A percentile compares a stretch with the other conserved stretches of the same genome.
These are phyloP conservation scores for Thymus quinquecostatus DNA, from an alignment of 257 asterid genomes.

Conservation along the genomic window DNA sequence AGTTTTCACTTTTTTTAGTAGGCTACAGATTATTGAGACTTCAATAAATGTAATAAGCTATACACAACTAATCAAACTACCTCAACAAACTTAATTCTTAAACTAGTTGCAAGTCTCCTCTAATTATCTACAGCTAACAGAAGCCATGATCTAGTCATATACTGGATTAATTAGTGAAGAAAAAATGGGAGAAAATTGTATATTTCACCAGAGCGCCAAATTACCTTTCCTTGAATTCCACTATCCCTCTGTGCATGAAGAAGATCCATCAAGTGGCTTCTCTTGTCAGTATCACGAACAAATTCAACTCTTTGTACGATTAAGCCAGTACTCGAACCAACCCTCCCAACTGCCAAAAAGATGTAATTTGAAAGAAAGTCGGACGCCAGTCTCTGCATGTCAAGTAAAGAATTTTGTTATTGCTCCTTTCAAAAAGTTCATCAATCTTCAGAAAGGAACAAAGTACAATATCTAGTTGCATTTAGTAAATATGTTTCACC, in stretches of 20 bases:
- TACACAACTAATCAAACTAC: neutral
- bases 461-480: neutral
- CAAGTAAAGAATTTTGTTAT: constrained; percentile 16
- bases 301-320: constrained; percentile 87
- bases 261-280: constrained; percentile 91
- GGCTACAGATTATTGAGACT: neutral
- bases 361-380: constrained; percentile 85
- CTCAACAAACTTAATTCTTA: neutral
- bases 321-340: constrained; percentile 89
- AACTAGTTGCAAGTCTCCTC: neutral
- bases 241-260: constrained; percentile 78
- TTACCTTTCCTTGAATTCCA: constrained; percentile 69
- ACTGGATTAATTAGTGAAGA: neutral
- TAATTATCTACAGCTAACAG: neutral
- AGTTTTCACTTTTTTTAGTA: neutral
- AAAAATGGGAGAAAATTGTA: neutral
- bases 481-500: neutral
- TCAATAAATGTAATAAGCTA: neutral
- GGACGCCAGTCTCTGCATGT: constrained; percentile 80
- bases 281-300: constrained; percentile 83
- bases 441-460: constrained; percentile 4
- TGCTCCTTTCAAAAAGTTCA: constrained; percentile 6
- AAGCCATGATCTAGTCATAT: neutral
- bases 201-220: neutral
- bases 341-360: constrained; percentile 90